Evolutionary conservation across 108 stramenopile genomes (phyloP).

Genomic region (Bacterosira constricta): DNA sequence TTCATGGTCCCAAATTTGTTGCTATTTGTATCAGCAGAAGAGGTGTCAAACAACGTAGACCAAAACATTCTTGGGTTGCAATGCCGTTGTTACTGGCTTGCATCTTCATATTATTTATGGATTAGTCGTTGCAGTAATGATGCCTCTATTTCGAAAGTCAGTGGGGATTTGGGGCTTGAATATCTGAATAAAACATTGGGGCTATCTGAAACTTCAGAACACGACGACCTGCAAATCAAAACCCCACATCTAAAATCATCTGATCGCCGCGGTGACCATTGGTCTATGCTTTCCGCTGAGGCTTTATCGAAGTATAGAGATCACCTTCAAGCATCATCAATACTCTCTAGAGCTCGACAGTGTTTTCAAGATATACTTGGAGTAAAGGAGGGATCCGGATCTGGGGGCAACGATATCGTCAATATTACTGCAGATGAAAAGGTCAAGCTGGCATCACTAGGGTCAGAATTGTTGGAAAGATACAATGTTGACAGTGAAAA

Average conservation of each 20-base stretch:
- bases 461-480: constrained; percentile 58
- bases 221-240: constrained; percentile 17
- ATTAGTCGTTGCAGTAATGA: constrained; percentile 52
- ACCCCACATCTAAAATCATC: constrained; percentile 78
- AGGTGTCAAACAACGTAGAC: background rate
- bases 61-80: constrained; percentile 36
- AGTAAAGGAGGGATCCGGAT: background rate
- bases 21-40: constrained; percentile 25
- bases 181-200: constrained; percentile 58
- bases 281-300: constrained; percentile 63
- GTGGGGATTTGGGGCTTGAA: constrained; percentile 57
- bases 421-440: constrained; percentile 24
- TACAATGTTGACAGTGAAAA: constrained; percentile 53
- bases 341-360: constrained; percentile 65
- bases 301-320: constrained; percentile 58
- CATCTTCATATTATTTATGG: constrained; percentile 69
- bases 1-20: constrained; percentile 62
- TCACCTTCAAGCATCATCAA: constrained; percentile 72
- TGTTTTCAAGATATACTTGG: constrained; percentile 53
- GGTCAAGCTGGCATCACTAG: constrained; percentile 51
- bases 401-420: background rate
- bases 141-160: constrained; percentile 53
- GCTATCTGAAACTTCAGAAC: constrained; percentile 17
- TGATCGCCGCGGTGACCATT: constrained; percentile 60
- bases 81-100: constrained; percentile 72